Evolutionary conservation across 148 eudicot species (phyloP).

Genomic region (Bassia scoparia): DNA sequence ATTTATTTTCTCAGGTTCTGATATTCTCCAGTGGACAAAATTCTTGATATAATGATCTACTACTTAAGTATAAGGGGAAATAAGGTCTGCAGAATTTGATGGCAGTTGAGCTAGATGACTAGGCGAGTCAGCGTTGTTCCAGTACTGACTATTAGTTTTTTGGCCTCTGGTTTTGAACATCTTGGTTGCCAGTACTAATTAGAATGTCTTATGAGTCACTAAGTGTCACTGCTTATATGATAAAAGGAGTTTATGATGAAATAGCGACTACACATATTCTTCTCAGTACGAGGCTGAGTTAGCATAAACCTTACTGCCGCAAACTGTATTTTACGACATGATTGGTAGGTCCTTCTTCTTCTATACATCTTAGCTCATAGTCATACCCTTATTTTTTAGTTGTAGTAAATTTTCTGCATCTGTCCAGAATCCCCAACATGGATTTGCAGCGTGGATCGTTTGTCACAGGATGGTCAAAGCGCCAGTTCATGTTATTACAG

Average conservation of each 20-base stretch:
- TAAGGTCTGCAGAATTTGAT: slow-evolving; percentile 90
- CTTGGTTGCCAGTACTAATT: not conserved
- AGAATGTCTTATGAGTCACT: not conserved
- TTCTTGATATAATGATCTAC: slow-evolving; percentile 85
- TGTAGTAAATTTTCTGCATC: too few relatives aligned
- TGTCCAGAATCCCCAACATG: slow-evolving; percentile 96
- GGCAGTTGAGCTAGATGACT: slow-evolving; percentile 76
- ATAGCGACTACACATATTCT: slow-evolving; percentile 66
- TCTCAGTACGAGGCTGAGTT: slow-evolving; percentile 99
- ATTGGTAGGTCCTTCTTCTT: slow-evolving; percentile 46
- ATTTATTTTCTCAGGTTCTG: slow-evolving; percentile 52
- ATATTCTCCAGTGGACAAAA: slow-evolving; percentile 98
- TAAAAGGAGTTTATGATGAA: slow-evolving; percentile 75
- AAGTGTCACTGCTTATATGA: slow-evolving; percentile 41
- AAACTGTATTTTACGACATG: slow-evolving; percentile 96
- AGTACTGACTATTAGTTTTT: not conserved
- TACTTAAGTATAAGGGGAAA: slow-evolving; percentile 80
- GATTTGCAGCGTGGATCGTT: slow-evolving; percentile 97
- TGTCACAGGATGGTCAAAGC: slow-evolving; percentile 99
- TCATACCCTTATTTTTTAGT: too few relatives aligned
- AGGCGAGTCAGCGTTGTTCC: too few relatives aligned
- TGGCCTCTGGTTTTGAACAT: not conserved
- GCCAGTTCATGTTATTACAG: slow-evolving; percentile 98
- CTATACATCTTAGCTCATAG: too few relatives aligned
- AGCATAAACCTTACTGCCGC: slow-evolving; percentile 97